Evolutionary conservation across 257 asterid genomes (phyloP), one percentile per base, ranked within the genome.

Genomic region (Solanum rostratum): DNA sequence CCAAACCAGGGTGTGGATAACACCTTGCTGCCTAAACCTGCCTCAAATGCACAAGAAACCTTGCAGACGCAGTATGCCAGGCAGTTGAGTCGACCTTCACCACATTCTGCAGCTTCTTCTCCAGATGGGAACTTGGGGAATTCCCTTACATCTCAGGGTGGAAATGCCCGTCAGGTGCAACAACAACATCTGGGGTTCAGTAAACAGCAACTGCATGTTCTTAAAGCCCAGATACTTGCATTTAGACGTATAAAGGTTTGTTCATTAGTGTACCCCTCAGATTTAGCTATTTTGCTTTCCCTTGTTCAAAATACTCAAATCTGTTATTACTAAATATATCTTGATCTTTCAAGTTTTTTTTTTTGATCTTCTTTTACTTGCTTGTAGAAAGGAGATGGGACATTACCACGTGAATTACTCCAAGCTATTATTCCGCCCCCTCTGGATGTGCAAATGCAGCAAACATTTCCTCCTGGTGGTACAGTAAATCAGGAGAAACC

Each of bases 171-270:
- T 29, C 94, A 89, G 68, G 87, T 74, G 85, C 92, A 85, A 76
- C 94, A 92, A 63, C 90, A 88, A 11, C 89, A 84, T 84, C 81
- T 84, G 81, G 98, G 99, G 76, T 97, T 97, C 87, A 92, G 97
- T 70, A 97, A 95, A 89, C 98, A 97, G 90, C 99, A 97, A 88
- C 89, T 92, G 73, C 99, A 94, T 85, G 99, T 93, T 86, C 98
- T 97, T 84, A 97, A 97, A 90, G 99, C 99, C 53, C 99, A 97
- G 85, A 97, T 97, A 90, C 99, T 95, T 84, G 98, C 99, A 70
- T 97, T 97, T 89, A 93, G 99, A 91, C 98, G 99, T 84, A 83
- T 97, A 55, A 97, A 97, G 99, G 99, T 97, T 84, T 83, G 95
- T 79, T 49, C 82, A 83, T 68, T 84, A 80, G 57, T 88, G 68